Base-by-base conservation (phyloP, 352 stramenopile genomes). In the Phytophthora hybrid region DNA sequence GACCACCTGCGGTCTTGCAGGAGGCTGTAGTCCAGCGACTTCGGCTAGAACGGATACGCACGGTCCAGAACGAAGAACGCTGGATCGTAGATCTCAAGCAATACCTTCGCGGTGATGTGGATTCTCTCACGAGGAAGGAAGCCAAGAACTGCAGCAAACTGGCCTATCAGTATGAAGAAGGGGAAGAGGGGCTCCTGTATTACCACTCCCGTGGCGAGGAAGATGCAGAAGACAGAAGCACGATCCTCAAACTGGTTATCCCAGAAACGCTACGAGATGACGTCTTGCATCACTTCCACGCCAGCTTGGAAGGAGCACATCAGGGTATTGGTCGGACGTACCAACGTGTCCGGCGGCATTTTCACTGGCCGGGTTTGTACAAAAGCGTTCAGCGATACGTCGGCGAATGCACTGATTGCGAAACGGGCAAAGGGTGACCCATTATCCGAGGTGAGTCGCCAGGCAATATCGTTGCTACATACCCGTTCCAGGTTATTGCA, bases 61-160 rank as follows among this genome's bases (percentile, higher is more conserved):
- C 26, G 7, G 21, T 51, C 1, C 62, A 69, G 19, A 37, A 68
- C n/a, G 51, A 61, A 18, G 51, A 56, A 29, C 51, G 54, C 9
- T 39, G 49, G 58, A 65, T 65, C 2, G 14, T 21, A 18, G 56
- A 68, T 7, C 14, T 65, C 14, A 65, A 68, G 52, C 14, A 37
- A 14, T 62, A 57, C 32, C 31, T 69, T 23, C 29, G 19, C 18
- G 58, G 44, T 5, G 58, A 65, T 16, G 10, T 65, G 3, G 39
- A 16, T 4, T 4, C 7, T 2, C 57, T 54, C 6, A 41, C 37
- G 8, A 41, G 10, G 4, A 31, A 8, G 21, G n/a, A 59, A 18
- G 39, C 39, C 11, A 47, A 47, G 14, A 6, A 10, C 8, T 47
- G 39, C 13, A 16, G 39, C 39, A 47, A 47, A 11, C 10, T 47